Base-by-base conservation (phyloP, 2,329 filamentous ascomycete species). In the Aureobasidium sp. region DNA sequence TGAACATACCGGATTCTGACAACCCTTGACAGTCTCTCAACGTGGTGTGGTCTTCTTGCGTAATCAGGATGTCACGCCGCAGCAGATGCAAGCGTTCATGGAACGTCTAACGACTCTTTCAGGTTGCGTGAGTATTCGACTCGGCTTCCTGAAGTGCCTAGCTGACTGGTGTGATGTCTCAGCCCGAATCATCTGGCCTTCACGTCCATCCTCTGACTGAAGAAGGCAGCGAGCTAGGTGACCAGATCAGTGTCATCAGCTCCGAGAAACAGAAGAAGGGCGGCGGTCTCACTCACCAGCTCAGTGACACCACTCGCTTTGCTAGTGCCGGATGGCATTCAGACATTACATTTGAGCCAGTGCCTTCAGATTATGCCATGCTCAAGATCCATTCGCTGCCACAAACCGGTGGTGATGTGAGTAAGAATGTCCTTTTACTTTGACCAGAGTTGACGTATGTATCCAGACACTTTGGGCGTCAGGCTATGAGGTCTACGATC, bases 181-280 rank as follows among this genome's bases (percentile, higher is more conserved):
- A 75, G 70, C 81, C 81, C 19, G 67, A 73, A 39, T 77, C 76
- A 2, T 83, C 81, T 1, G 73, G 74, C 2, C 73, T 85, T 27
- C 82, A 84, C 62, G 76, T 83, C 8, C 82, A 84, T 65, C 81
- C 82, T 6, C 67, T 84, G 29, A 79, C 78, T 0, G 79, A 83
- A 63, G 78, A 80, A 64, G 77, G 76, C 22, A 79, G 77, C 62
- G 79, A 83, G 66, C 73, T 81, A 0, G 79, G 80, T 39, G 80
- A 83, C 66, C 77, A 85, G 68, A 79, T 85, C 65, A 80, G 76
- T 60, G 79, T 83, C 60, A 84, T 85, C 69, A 81, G 78, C 61
- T 79, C 78, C 56, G 78, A 81, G 70, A 79, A 81, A 74, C 76
- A 82, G 68, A 79, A 81, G 73, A 81, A 82, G 70, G 77, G 79